These are phyloP conservation scores for Plectosphaerella plurivora DNA, from an alignment of 2,329 filamentous ascomycete species.

Conservation along the genomic window DNA sequence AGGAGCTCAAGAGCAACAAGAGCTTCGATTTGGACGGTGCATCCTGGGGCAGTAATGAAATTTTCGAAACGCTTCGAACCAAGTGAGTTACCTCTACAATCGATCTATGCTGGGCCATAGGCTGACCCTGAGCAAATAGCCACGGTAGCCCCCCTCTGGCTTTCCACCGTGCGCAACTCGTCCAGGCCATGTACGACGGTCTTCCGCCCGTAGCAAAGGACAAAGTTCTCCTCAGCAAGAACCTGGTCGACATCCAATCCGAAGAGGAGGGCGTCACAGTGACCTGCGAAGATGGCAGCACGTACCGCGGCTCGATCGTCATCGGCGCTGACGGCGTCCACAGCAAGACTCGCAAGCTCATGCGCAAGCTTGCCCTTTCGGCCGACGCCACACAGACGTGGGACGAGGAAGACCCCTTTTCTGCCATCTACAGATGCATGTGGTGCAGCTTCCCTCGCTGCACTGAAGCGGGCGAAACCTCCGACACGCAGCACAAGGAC, in stretches of 20 bases:
- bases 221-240: slow-evolving; percentile 20
- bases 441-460: slow-evolving; percentile 26
- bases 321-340: slow-evolving; percentile 39
- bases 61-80: neutral
- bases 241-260: slow-evolving; percentile 16
- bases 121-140: slow-evolving; percentile 8
- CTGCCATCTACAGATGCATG: slow-evolving; percentile 24
- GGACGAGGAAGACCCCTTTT: slow-evolving; percentile 6
- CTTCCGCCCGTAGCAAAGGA: slow-evolving; percentile 18
- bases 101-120: neutral
- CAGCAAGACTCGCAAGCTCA: slow-evolving; percentile 27
- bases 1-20: neutral
- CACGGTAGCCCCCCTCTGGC: slow-evolving; percentile 20
- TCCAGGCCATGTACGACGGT: slow-evolving; percentile 23
- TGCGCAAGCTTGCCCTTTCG: slow-evolving; percentile 23
- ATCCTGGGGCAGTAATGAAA: neutral
- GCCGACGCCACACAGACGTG: slow-evolving; percentile 6
- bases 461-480: slow-evolving; percentile 16
- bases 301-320: slow-evolving; percentile 27
- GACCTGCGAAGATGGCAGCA: slow-evolving; percentile 24
- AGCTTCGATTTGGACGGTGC: neutral
- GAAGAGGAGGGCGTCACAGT: slow-evolving; percentile 19
- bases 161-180: slow-evolving; percentile 29
- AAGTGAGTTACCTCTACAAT: neutral
- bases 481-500: slow-evolving; percentile 23